Conservation (phyloP, 768 basidiomycete genomes). For the Boletus vinaceobasis region DNA sequence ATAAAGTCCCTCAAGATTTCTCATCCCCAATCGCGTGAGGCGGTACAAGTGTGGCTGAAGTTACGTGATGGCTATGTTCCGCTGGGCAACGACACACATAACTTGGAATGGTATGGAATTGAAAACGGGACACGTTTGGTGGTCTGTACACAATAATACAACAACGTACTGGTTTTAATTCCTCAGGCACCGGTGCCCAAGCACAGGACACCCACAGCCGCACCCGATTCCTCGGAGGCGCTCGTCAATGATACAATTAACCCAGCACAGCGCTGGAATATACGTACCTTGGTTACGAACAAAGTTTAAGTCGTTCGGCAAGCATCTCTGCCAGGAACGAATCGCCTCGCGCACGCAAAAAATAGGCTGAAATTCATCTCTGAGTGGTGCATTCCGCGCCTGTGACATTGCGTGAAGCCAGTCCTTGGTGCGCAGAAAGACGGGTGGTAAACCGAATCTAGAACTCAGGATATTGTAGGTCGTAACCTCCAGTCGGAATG, state of each 20-base stretch:
- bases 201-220: slow-evolving; percentile 14
- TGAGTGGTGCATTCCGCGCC: slow-evolving; percentile 2
- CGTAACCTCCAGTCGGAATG: slow-evolving; percentile 16
- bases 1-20: slow-evolving; percentile 44
- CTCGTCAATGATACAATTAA: slow-evolving; percentile 5
- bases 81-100: slow-evolving; percentile 49
- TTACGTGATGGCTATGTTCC: slow-evolving; percentile 50
- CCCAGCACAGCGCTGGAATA: neutral
- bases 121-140: slow-evolving; percentile 47
- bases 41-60: slow-evolving; percentile 51
- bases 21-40: slow-evolving; percentile 25
- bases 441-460: slow-evolving; percentile 2
- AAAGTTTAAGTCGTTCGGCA: neutral
- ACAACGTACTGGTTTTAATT: neutral
- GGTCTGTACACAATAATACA: slow-evolving; percentile 21
- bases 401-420: slow-evolving; percentile 7
- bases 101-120: slow-evolving; percentile 70
- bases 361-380: slow-evolving; percentile 1
- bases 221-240: slow-evolving; percentile 3
- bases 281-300: slow-evolving; percentile 17
- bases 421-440: slow-evolving; percentile 13
- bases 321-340: neutral
- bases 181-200: neutral
- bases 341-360: slow-evolving; percentile 6
- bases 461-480: slow-evolving; percentile 18